Evolutionary conservation across 345 rosid genomes (phyloP).

Genomic region (Moringa oleifera): DNA sequence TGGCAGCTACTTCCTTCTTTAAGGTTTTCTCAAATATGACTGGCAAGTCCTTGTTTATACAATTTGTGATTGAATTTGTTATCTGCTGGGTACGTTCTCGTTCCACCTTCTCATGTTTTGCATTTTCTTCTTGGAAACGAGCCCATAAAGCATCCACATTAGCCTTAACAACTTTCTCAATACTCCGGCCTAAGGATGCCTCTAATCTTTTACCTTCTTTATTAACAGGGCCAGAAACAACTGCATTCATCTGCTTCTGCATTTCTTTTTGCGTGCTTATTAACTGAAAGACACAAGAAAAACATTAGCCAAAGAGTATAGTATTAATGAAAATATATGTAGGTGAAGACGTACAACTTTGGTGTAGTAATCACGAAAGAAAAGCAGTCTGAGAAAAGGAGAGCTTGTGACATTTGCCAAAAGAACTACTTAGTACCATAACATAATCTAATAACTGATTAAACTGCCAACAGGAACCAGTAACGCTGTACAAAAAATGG

Average conservation of each 20-base stretch:
- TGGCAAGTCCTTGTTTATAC: conserved; percentile 47
- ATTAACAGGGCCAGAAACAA: conserved; percentile 46
- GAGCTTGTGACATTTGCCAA: background rate
- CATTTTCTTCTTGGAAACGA: conserved; percentile 59
- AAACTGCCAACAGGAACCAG: background rate
- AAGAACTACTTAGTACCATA: background rate
- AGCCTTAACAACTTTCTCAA: conserved; percentile 57
- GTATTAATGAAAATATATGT: background rate
- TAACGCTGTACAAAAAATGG: background rate
- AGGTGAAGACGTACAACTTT: too few species aligned
- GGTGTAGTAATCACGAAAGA: too few species aligned
- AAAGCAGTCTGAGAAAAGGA: background rate
- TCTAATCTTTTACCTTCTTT: conserved; percentile 66
- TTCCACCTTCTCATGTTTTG: conserved; percentile 50
- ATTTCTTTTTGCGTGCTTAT: conserved; percentile 51
- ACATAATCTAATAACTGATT: background rate
- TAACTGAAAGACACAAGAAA: conserved; percentile 31
- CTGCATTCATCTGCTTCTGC: conserved; percentile 59
- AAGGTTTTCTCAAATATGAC: conserved; percentile 45
- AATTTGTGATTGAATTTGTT: conserved; percentile 45
- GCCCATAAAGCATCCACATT: conserved; percentile 68
- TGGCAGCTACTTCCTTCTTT: conserved; percentile 55
- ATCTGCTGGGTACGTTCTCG: conserved; percentile 54
- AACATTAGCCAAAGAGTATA: background rate
- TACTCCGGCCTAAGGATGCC: conserved; percentile 48